A percentile compares a stretch with the other conserved stretches of the same genome.
These are phyloP conservation scores for Limonium bicolor DNA, from an alignment of 148 eudicot species.

Conservation along the genomic window DNA sequence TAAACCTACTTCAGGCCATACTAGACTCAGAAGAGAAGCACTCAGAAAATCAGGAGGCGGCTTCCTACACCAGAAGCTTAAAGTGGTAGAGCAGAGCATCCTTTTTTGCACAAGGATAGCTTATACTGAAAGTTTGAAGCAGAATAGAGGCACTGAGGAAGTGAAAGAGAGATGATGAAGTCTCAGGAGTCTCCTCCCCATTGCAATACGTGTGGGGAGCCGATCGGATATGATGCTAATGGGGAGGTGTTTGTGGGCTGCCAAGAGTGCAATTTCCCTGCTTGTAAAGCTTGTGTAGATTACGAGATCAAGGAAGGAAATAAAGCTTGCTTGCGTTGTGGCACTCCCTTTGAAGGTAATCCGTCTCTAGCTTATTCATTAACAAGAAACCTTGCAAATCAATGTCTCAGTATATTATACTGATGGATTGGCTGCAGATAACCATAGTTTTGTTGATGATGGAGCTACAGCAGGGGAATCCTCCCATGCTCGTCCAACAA, in stretches of 20 bases:
- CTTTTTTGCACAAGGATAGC: too few relatives aligned
- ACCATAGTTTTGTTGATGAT: conserved; percentile 15
- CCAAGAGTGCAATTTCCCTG: conserved; percentile 64
- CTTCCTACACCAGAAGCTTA: too few relatives aligned
- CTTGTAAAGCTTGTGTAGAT: conserved; percentile 66
- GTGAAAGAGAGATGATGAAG: conserved; percentile 52
- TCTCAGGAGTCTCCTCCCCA: conserved; percentile 53
- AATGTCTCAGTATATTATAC: background rate
- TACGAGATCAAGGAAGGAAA: conserved; percentile 70
- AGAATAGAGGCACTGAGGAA: background rate
- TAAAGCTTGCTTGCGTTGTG: conserved; percentile 55
- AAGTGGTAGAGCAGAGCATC: too few relatives aligned
- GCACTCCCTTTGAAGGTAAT: conserved; percentile 46
- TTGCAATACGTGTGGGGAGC: conserved; percentile 79
- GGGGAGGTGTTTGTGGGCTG: conserved; percentile 79
- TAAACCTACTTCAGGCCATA: too few relatives aligned
- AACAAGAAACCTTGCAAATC: too few relatives aligned
- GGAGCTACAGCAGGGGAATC: conserved; percentile 27
- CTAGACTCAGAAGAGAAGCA: too few relatives aligned
- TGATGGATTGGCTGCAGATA: conserved; percentile 25
- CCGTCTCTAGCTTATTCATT: too few relatives aligned
- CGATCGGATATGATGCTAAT: conserved; percentile 38
- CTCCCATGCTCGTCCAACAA: conserved; percentile 21
- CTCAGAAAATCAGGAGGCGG: too few relatives aligned
- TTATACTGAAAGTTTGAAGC: too few relatives aligned